Evolutionary conservation across 257 asterid species (phyloP), one percentile per base, ranked within the genome.

Genomic region (Primulina tabacum): DNA sequence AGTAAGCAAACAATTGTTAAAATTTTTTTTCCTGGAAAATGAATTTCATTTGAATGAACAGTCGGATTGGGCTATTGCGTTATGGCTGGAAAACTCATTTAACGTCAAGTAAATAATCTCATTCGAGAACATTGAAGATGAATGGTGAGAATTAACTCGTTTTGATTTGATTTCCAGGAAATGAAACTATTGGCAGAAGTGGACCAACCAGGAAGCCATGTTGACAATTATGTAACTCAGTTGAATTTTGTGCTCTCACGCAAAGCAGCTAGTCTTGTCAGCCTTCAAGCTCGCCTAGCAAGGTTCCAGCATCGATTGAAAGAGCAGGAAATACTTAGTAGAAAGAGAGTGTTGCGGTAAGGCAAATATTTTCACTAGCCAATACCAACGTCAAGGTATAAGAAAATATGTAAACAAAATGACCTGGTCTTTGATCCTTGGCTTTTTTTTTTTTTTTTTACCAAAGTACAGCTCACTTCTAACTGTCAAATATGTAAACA

Each of bases 231-330:
- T 29, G 93, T 89, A 77, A 78, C 96, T 6, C 97, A 91, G 63
- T 80, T 94, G 82, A 86, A 91, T 77, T 89, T 91, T 38, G 88
- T 94, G 65, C 96, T 91, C 70, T 89, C 99, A 0, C 92, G 95
- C 71, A 94, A 94, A 84, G 97, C 97, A 21, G 90, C 97, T 76
- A 89, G 90, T 80, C 84, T 89, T 58, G 97, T 94, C 68, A 82
- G 99, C 79, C 96, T 94, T 53, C 99, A 91, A 78, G 97, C 99
- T 37, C 97, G 95, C n/a, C 95, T 91, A 11, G 92, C 95, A 52
- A 80, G 99, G 82, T 94, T 94, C 83, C 99, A 89, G 83, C 99
- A 94, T 77, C 95, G 92, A 57, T 79, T 91, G 76, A 89, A 86
- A 80, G 97, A 94, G 82, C 99, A 94, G 79, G 99, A 94, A 78